Conservation (phyloP, 208 protist species). For the Wallacemonas collosoma region DNA sequence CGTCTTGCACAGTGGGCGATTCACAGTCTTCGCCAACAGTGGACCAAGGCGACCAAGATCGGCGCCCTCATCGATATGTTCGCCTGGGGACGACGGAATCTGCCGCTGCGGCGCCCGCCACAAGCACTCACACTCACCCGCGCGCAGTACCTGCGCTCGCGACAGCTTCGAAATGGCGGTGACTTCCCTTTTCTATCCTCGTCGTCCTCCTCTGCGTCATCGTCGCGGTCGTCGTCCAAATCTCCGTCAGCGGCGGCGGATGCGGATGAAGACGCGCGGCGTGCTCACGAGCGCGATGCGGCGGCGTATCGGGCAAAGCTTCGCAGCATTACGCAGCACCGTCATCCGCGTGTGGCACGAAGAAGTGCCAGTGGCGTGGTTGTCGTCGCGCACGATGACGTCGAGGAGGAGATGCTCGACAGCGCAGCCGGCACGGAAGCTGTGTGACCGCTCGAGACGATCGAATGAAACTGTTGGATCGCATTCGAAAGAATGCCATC, state of each 20-base stretch:
- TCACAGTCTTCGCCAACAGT: constrained; percentile 68
- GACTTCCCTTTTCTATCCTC: constrained; percentile 19
- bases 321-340: background rate
- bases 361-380: background rate
- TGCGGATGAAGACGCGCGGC: background rate
- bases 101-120: constrained; percentile 36
- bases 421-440: background rate
- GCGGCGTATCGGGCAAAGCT: constrained; percentile 9
- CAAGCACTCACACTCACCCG: constrained; percentile 31
- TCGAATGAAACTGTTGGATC: no score
- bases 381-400: constrained; percentile 11
- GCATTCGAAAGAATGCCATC: no score
- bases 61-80: constrained; percentile 58
- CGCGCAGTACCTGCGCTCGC: constrained; percentile 26
- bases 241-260: background rate
- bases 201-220: background rate
- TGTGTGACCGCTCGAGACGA: background rate
- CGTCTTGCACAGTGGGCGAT: constrained; percentile 50
- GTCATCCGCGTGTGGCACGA: background rate
- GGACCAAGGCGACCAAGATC: constrained; percentile 80
- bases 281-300: background rate
- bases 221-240: constrained; percentile 4
- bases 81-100: constrained; percentile 33
- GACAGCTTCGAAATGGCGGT: constrained; percentile 1
- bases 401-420: constrained; percentile 4